phyloP scores from a whole-genome alignment of 108 stramenopile genomes.

The Cyclotella cryptica region DNA sequence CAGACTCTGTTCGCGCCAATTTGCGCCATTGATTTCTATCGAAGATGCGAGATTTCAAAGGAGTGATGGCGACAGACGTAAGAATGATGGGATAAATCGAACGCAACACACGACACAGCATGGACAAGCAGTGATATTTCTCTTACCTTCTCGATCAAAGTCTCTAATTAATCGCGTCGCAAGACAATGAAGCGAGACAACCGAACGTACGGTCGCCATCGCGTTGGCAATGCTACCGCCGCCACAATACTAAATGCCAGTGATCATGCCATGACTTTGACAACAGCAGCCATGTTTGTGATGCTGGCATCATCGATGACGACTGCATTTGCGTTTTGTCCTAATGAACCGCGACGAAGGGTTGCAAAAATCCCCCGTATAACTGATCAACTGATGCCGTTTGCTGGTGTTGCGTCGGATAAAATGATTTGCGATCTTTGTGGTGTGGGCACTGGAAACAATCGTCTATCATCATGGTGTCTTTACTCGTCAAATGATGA shows the following conservation, averaged over 20 bases:
- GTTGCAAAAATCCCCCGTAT: neutral
- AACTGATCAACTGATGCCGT: neutral
- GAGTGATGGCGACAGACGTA: too few species aligned
- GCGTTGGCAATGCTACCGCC: neutral
- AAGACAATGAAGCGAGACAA: neutral
- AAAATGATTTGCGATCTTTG: neutral
- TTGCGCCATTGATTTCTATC: too few species aligned
- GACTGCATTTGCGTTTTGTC: conserved; percentile 5
- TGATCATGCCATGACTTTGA: neutral
- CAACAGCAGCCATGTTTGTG: neutral
- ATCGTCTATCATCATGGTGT: neutral
- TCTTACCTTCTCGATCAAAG: neutral
- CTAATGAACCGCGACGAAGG: neutral
- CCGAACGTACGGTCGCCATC: neutral
- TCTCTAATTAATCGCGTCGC: neutral
- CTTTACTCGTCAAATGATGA: neutral
- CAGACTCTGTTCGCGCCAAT: too few species aligned
- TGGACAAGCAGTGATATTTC: too few species aligned
- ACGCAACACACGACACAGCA: too few species aligned
- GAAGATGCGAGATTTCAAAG: too few species aligned
- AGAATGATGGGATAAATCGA: too few species aligned
- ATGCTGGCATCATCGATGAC: neutral
- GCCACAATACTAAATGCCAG: neutral
- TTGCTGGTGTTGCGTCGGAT: neutral
- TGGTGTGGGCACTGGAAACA: neutral